Conservation (phyloP, 768 basidiomycete species). For the Tylopilus vinaceipallidus region DNA sequence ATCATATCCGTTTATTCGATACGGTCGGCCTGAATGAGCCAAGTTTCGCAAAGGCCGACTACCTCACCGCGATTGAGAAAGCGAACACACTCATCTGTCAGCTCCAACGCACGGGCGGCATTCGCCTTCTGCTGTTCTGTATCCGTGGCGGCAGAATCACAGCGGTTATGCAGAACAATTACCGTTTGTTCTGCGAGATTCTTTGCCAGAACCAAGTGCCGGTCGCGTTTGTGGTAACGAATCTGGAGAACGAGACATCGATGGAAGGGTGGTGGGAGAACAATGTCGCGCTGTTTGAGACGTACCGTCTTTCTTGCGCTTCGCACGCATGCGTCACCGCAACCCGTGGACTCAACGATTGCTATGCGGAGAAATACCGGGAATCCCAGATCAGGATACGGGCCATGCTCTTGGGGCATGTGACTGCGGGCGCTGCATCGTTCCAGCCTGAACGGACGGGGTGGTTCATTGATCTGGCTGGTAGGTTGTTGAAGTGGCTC, state of each 20-base stretch:
- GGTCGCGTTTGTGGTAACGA: slow-evolving; percentile 32
- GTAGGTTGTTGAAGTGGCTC: slow-evolving; percentile 20
- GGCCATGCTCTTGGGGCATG: slow-evolving; percentile 19
- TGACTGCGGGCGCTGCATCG: slow-evolving; percentile 9
- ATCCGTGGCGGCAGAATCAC: slow-evolving; percentile 34
- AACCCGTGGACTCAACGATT: slow-evolving; percentile 24
- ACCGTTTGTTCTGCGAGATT: slow-evolving; percentile 28
- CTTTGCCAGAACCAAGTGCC: slow-evolving; percentile 33
- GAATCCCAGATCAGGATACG: slow-evolving; percentile 31
- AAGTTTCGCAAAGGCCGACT: slow-evolving; percentile 15
- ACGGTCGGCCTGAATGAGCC: slow-evolving; percentile 35
- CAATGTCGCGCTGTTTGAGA: slow-evolving; percentile 33
- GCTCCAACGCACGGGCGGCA: slow-evolving; percentile 31
- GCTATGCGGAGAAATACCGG: slow-evolving; percentile 28
- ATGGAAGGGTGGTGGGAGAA: slow-evolving; percentile 36
- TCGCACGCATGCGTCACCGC: slow-evolving; percentile 42
- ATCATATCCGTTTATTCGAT: slow-evolving; percentile 31
- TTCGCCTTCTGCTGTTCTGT: slow-evolving; percentile 35
- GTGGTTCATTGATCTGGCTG: slow-evolving; percentile 27
- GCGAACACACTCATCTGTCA: slow-evolving; percentile 35
- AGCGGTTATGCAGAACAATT: slow-evolving; percentile 30
- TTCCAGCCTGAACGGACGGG: slow-evolving; percentile 23
- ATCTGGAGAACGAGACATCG: slow-evolving; percentile 30
- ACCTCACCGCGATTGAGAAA: slow-evolving; percentile 31
- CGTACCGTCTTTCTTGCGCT: slow-evolving; percentile 19